These are phyloP conservation scores for Golubevia sp. DNA, from an alignment of 1,284 basidiomycete species.

Conservation along the genomic window DNA sequence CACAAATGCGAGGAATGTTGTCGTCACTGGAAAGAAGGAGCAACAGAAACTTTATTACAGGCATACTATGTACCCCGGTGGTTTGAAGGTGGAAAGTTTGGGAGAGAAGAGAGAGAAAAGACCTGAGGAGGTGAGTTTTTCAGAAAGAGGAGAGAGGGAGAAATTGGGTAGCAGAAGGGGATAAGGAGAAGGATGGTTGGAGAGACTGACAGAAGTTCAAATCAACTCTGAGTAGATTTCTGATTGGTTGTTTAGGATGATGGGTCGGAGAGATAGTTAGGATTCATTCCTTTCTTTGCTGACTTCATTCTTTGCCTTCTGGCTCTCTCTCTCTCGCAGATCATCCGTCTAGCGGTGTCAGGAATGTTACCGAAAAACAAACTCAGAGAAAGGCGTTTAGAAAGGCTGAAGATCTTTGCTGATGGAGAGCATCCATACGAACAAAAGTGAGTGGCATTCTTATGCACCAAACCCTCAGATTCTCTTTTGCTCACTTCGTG, in stretches of 20 bases:
- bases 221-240: no score
- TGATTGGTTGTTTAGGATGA: neutral
- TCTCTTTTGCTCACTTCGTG: conserved; percentile 1
- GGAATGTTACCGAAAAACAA: conserved; percentile 62
- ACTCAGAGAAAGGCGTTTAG: conserved; percentile 50
- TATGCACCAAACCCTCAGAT: conserved; percentile 2
- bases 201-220: neutral
- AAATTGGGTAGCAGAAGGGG: no score
- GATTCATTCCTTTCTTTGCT: neutral
- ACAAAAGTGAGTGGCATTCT: conserved; percentile 36
- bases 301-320: neutral
- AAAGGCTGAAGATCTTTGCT: conserved; percentile 53
- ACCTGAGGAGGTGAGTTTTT: conserved; percentile 80
- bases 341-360: conserved; percentile 54
- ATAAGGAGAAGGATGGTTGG: no score
- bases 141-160: neutral
- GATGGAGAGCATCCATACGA: conserved; percentile 49
- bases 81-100: conserved; percentile 70
- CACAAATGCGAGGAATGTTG: conserved; percentile 82
- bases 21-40: conserved; percentile 86
- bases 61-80: conserved; percentile 92
- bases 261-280: neutral
- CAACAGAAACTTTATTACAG: conserved; percentile 85
- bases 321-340: conserved; percentile 16
- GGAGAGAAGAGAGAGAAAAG: conserved; percentile 67